phyloP scores from a whole-genome alignment of 1,284 basidiomycete species.

The Hymenochaete sp. region DNA sequence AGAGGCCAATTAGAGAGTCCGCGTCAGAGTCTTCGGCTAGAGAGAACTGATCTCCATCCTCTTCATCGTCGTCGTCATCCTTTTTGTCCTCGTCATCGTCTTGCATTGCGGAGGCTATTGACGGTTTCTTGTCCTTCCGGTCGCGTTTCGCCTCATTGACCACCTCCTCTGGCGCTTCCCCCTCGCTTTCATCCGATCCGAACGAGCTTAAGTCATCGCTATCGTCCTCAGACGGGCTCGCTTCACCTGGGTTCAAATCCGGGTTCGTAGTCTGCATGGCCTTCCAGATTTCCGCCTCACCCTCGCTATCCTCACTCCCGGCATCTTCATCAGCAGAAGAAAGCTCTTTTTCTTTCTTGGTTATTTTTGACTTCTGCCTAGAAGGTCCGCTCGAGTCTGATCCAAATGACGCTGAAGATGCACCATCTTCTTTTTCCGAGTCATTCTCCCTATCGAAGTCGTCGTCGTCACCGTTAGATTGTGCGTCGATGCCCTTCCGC shows the following conservation, averaged over 20 bases:
- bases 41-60: slow-evolving; percentile 35
- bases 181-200: slow-evolving; percentile 20
- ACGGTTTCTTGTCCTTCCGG: too few species aligned
- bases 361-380: slow-evolving; percentile 19
- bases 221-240: slow-evolving; percentile 32
- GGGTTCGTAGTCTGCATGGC: slow-evolving; percentile 82
- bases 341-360: slow-evolving; percentile 30
- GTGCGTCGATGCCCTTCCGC: slow-evolving; percentile 35
- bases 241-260: slow-evolving; percentile 32
- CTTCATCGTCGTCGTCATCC: slow-evolving; percentile 25
- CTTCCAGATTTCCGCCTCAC: slow-evolving; percentile 76
- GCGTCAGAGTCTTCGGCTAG: slow-evolving; percentile 61
- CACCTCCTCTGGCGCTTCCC: slow-evolving; percentile 31
- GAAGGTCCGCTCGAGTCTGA: neutral
- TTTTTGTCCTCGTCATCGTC: slow-evolving; percentile 27
- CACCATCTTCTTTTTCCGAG: slow-evolving; percentile 31
- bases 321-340: slow-evolving; percentile 35
- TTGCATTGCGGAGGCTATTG: slow-evolving; percentile 25
- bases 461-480: slow-evolving; percentile 28
- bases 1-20: slow-evolving; percentile 55
- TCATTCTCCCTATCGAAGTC: slow-evolving; percentile 33
- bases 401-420: too few species aligned
- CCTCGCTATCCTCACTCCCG: slow-evolving; percentile 31
- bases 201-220: slow-evolving; percentile 28
- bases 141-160: slow-evolving; percentile 27